phyloP scores from a whole-genome alignment of 305 asterid species.

The Solanum hybrid region DNA sequence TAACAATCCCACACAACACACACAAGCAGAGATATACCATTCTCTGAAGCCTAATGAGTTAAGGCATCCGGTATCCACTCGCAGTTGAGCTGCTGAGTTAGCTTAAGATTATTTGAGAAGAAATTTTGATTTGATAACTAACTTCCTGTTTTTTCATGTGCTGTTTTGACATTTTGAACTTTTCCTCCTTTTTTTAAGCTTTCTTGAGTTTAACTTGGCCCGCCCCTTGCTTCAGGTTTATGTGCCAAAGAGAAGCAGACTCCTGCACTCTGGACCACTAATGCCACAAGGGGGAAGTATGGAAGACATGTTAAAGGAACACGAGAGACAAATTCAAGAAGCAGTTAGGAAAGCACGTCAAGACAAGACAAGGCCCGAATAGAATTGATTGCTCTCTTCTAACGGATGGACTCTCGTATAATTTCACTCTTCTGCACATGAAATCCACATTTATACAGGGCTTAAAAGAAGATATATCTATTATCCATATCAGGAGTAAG shows the following conservation, averaged over 20 bases:
- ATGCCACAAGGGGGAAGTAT: constrained; percentile 83
- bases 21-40: background rate
- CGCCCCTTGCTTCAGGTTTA: constrained; percentile 37
- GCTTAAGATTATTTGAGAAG: background rate
- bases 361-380: constrained; percentile 17
- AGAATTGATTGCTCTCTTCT: constrained; percentile 15
- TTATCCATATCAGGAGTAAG: background rate
- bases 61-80: background rate
- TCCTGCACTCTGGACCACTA: constrained; percentile 75
- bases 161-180: background rate
- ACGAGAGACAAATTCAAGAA: constrained; percentile 80
- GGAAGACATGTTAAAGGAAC: constrained; percentile 92
- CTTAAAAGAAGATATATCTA: background rate
- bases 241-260: constrained; percentile 47
- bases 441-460: background rate
- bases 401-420: background rate
- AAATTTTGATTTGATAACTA: background rate
- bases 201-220: background rate
- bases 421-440: background rate
- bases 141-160: background rate
- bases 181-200: background rate
- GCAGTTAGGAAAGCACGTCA: constrained; percentile 65
- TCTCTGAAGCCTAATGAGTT: background rate
- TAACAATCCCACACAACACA: background rate
- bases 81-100: background rate